These are phyloP conservation scores for Sarocladium brachiariae DNA, from an alignment of 2,329 filamentous ascomycete genomes.

Conservation along the genomic window DNA sequence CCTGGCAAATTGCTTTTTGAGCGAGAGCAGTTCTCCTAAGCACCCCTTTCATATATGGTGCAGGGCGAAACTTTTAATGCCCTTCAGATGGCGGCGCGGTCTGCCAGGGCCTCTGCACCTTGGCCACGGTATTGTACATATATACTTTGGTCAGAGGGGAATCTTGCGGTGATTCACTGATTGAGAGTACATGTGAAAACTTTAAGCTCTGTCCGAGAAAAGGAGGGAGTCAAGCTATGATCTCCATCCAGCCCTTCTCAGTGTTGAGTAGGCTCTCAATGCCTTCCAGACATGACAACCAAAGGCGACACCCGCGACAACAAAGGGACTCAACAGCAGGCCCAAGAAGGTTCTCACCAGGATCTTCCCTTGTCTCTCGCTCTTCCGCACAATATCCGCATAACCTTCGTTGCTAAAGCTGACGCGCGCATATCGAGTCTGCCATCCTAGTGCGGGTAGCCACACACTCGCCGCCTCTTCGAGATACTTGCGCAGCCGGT, in stretches of 20 bases:
- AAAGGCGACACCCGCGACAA: slow-evolving; percentile 18
- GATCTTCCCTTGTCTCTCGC: slow-evolving; percentile 60
- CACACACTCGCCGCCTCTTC: slow-evolving; percentile 78
- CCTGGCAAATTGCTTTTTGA: too few species aligned
- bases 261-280: slow-evolving; percentile 17
- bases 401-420: slow-evolving; percentile 94
- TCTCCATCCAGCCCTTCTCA: background rate
- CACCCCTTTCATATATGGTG: too few species aligned
- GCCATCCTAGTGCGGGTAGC: slow-evolving; percentile 74
- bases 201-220: background rate
- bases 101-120: too few species aligned
- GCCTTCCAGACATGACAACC: slow-evolving; percentile 17
- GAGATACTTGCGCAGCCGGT: slow-evolving; percentile 74
- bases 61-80: too few species aligned
- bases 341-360: slow-evolving; percentile 40
- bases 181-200: too few species aligned
- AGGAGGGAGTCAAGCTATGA: too few species aligned
- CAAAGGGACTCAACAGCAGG: slow-evolving; percentile 26
- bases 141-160: too few species aligned
- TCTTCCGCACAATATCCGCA: slow-evolving; percentile 67
- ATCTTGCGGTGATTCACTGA: too few species aligned
- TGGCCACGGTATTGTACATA: too few species aligned
- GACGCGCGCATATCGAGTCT: slow-evolving; percentile 85
- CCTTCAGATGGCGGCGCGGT: too few species aligned
- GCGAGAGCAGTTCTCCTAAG: too few species aligned